phyloP scores from a whole-genome alignment of 306 rosid genomes.

The Ormosia semicastrata region DNA sequence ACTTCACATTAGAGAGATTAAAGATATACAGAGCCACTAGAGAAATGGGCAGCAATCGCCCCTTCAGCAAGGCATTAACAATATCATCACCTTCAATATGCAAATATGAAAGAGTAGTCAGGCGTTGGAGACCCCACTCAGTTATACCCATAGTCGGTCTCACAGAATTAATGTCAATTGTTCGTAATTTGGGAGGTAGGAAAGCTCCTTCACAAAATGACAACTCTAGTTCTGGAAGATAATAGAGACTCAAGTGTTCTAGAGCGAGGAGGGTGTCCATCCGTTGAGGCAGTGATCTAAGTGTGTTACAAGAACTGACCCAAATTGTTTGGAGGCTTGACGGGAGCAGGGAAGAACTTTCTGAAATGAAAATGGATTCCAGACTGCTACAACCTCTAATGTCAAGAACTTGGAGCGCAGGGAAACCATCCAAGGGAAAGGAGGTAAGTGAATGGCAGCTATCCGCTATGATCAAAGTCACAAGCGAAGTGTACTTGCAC shows the following conservation, averaged over 20 bases:
- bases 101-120: neutral
- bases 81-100: neutral
- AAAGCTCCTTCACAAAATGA: neutral
- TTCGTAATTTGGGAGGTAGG: neutral
- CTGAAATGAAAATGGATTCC: neutral
- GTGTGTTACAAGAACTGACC: neutral
- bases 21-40: neutral
- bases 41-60: neutral
- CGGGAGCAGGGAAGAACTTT: neutral
- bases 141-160: no score
- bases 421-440: neutral
- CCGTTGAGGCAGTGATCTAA: neutral
- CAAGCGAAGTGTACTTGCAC: neutral
- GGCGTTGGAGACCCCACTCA: neutral
- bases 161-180: rapidly evolving
- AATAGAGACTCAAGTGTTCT: neutral
- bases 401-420: neutral
- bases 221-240: neutral
- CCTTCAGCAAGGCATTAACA: neutral
- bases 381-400: neutral
- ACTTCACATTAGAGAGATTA: neutral
- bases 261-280: neutral
- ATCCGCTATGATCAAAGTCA: rapidly evolving
- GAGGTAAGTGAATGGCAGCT: neutral
- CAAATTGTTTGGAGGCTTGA: neutral